These are phyloP conservation scores for Lasiodiplodia citricola DNA, from an alignment of 2,329 filamentous ascomycete genomes.

Conservation along the genomic window DNA sequence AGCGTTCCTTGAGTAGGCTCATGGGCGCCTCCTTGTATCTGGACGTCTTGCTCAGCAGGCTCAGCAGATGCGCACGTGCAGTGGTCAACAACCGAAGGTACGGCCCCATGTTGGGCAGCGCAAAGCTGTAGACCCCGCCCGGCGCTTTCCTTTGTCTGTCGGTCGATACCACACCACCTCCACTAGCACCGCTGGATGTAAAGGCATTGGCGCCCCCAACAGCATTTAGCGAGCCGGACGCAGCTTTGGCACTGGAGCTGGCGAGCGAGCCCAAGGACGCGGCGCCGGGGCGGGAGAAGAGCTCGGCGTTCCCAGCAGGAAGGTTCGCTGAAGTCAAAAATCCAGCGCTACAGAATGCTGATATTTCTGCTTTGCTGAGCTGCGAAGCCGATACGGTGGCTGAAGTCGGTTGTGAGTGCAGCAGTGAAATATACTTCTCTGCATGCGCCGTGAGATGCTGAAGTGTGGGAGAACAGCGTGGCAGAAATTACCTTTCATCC, in stretches of 20 bases:
- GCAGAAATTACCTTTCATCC: conserved; percentile 43
- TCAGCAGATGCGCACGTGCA: conserved; percentile 66
- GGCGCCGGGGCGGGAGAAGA: conserved; percentile 50
- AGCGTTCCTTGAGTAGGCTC: conserved; percentile 67
- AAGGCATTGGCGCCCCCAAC: conserved; percentile 72
- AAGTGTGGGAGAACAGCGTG: not conserved
- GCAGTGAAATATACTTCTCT: conserved; percentile 58
- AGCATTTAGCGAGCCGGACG: conserved; percentile 71
- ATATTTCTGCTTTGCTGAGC: conserved; percentile 56
- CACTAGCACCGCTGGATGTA: conserved; percentile 63
- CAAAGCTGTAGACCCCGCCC: conserved; percentile 49
- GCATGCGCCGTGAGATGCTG: not conserved
- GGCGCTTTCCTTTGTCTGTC: conserved; percentile 5
- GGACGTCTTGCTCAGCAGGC: conserved; percentile 62
- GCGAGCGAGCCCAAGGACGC: conserved; percentile 61
- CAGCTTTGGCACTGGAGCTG: conserved; percentile 64
- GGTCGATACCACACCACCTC: conserved; percentile 29
- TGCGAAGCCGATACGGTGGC: conserved; percentile 46
- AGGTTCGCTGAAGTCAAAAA: conserved; percentile 64
- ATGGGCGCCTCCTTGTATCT: conserved; percentile 68
- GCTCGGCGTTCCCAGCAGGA: conserved; percentile 43
- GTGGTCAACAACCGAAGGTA: conserved; percentile 69
- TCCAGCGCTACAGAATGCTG: conserved; percentile 67
- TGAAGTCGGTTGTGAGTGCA: conserved; percentile 59
- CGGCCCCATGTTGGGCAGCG: conserved; percentile 69